These are phyloP conservation scores for Marasmius oreades DNA, from an alignment of 1,284 basidiomycete species.

Conservation along the genomic window DNA sequence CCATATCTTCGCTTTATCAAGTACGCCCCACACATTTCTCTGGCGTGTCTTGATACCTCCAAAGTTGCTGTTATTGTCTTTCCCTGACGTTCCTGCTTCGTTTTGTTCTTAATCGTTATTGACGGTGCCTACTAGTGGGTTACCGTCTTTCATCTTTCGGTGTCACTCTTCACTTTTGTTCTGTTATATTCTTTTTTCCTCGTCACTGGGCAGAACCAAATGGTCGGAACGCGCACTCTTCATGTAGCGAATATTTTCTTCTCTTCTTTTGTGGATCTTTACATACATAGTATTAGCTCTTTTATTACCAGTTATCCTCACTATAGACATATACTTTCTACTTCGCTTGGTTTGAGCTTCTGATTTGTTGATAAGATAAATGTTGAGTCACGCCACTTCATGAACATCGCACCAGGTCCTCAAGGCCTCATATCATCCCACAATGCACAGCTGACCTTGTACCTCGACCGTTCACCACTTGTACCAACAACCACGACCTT, in stretches of 20 bases:
- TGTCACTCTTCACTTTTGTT: background rate
- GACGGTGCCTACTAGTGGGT: background rate
- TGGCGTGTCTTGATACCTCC: background rate
- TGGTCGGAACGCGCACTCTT: constrained; percentile 4
- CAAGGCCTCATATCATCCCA: too few relatives aligned
- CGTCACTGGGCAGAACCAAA: constrained; percentile 9
- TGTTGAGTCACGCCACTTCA: background rate
- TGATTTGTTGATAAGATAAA: background rate
- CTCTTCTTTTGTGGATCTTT: constrained; percentile 1
- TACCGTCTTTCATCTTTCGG: background rate
- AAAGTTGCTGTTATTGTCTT: background rate
- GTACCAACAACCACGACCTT: background rate
- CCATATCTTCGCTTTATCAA: background rate
- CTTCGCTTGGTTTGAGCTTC: background rate
- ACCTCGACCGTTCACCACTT: background rate
- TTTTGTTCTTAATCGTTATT: constrained; percentile 1
- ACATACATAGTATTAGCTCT: background rate
- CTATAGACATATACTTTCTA: background rate
- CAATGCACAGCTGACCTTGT: background rate
- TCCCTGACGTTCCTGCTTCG: background rate
- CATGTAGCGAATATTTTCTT: constrained; percentile 13
- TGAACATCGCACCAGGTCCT: too few relatives aligned
- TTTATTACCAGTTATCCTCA: background rate
- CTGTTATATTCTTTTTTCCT: background rate
- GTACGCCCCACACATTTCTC: background rate